Base-by-base conservation (phyloP, 306 rosid genomes). In the Mucuna pruriens region DNA sequence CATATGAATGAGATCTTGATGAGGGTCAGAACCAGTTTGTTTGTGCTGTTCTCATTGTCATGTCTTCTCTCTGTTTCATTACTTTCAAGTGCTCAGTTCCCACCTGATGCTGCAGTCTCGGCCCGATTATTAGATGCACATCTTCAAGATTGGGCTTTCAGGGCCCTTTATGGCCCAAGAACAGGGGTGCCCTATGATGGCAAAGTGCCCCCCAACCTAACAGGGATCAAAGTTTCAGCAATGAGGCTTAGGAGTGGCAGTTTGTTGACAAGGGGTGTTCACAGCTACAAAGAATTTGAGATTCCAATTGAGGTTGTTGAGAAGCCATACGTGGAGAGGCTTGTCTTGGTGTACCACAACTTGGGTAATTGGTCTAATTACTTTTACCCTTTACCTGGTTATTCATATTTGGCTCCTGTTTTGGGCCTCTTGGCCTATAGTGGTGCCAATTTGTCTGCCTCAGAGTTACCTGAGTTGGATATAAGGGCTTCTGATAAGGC, bases 281-380 rank as follows among this genome's bases (percentile, higher is more conserved):
- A 40, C 0, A 75, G 57, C 5, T 90, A 75, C 81, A 79, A 84
- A 48, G 94, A 85, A 79, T 90, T 90, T 49, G 86, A 83, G 83
- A 90, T 90, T 82, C 92, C 94, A 42, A 22, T 3, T 57, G 88
- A 92, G 29, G 83, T 90, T 63, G 16, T 70, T 25, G 90, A 83
- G 23, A 63, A 81, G 39, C 94, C 94, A 45, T 85, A 84, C 84
- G 80, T 82, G 70, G 60, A 85, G 39, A 85, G 89, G 76, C 63
- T 90, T 33, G 89, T 74, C 0, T 78, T 88, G 77, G 89, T 90
- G 0, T 85, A 90, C 67, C 94, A 90, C 5, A 90, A 86, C 66
- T 44, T 90, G 13, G 94, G 90, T 42, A 90, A 88, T 38, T 85
- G 86, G 87, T 86, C 92, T 71, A 13, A 86, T 10, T 4, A 1